Base-by-base conservation (phyloP, 2,329 filamentous ascomycete genomes). In the Dissoconium aciculare region DNA sequence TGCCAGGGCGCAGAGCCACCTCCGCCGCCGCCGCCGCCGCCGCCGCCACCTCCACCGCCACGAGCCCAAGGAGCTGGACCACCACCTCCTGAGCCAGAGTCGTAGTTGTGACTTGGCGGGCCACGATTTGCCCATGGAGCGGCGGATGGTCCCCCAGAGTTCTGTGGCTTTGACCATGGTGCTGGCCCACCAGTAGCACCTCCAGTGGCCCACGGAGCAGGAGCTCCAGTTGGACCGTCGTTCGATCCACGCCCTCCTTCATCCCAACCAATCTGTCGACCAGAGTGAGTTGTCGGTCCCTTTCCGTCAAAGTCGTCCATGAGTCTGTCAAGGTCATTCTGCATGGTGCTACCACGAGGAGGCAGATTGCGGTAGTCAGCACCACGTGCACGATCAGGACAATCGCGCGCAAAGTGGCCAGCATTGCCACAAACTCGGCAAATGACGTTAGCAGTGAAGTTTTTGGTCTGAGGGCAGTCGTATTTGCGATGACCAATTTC, bases 401-500 rank as follows among this genome's bases (percentile, higher is more conserved):
- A 98, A 61, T 98, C 89, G 47, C 87, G 78, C 45, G 85, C 89
- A 84, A 98, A 94, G 50, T 98, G 89, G 12, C 89, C 89, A 42
- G 89, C 85, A 54, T 95, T 94, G 45, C 89, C 89, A 62, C 89
- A 98, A 47, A 94, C 80, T 49, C 87, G 85, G 62, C 89, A 98
- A 53, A 98, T 95, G 55, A 98, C 95, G 60, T 84, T 95, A 49
- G 89, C 85, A n/a, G 89, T 98, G 61, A 79, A 95, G 62, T 98
- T 98, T 55, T 85, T 82, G 57, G 89, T 82, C 62, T 98, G 83
- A 10, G 89, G 89, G 49, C 89, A 98, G 55, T 98, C 89, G 56
- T 94, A 95, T 62, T 98, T 98, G 60, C 89, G 78, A 59, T 98
- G 89, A 38, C 89, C 89, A 43, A 98, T 98, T 68, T 95, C 84